A percentile compares a stretch with the other conserved stretches of the same genome.
phyloP scores from a whole-genome alignment of 768 basidiomycete genomes.

The Floccularia luteovirens region DNA sequence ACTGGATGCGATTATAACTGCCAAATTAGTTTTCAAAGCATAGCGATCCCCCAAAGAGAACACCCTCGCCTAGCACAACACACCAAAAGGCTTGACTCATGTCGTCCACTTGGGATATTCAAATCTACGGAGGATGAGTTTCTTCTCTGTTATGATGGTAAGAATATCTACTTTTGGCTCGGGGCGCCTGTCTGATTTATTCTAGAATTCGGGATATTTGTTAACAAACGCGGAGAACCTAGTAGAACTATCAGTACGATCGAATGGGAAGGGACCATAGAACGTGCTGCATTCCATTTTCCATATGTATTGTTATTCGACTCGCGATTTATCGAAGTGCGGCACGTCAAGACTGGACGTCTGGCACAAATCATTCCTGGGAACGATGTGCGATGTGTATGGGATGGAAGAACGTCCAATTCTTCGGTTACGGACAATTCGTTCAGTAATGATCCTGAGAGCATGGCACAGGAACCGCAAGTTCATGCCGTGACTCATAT shows the following conservation, averaged over 20 bases:
- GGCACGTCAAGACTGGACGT: slow-evolving; percentile 74
- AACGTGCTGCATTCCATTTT: slow-evolving; percentile 82
- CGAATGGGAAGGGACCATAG: slow-evolving; percentile 93
- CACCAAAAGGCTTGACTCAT: slow-evolving; percentile 74
- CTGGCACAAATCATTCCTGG: slow-evolving; percentile 80
- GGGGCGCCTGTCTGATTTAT: not conserved
- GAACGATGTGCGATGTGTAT: slow-evolving; percentile 76
- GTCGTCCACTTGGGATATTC: slow-evolving; percentile 86
- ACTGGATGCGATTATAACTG: not conserved
- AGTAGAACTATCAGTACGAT: slow-evolving; percentile 64
- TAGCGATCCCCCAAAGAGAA: slow-evolving; percentile 79
- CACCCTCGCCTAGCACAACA: slow-evolving; percentile 54
- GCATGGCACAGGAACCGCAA: slow-evolving; percentile 68
- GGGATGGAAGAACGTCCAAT: slow-evolving; percentile 68
- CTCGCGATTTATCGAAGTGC: slow-evolving; percentile 83
- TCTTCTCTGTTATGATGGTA: slow-evolving; percentile 84
- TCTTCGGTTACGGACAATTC: slow-evolving; percentile 57
- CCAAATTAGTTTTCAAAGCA: slow-evolving; percentile 62
- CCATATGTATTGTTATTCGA: slow-evolving; percentile 89
- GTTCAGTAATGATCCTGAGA: slow-evolving; percentile 38
- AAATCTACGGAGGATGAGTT: slow-evolving; percentile 82
- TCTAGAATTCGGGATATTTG: slow-evolving; percentile 85
- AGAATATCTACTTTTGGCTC: slow-evolving; percentile 9
- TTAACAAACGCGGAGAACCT: slow-evolving; percentile 87
- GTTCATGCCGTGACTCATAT: slow-evolving; percentile 88